Base-by-base conservation (phyloP, 768 basidiomycete genomes). In the Boletus sp. region DNA sequence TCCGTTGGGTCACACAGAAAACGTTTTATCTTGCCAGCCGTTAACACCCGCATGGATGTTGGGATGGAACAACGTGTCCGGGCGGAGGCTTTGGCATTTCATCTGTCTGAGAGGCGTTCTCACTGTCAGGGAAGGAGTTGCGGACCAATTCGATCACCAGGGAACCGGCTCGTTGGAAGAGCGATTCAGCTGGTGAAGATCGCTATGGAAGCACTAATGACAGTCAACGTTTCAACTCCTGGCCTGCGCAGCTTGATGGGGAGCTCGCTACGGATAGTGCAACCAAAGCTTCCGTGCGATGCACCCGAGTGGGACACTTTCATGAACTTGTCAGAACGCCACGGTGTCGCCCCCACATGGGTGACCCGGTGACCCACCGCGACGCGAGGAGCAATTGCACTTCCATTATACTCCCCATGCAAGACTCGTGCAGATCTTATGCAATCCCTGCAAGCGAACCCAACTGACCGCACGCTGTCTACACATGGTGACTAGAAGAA, bases 371-470 rank as follows among this genome's bases (percentile, higher is more conserved):
- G 49, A 57, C 47, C 51, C 60, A 54, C 57, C 41, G 11, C 34
- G 29, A 38, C 30, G 32, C 35, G 42, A 59, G 39, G 44, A 25
- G 34, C 42, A 39, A 45, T 35, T 50, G 51, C 7, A 35, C 55
- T 57, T 60, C 64, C 64, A 64, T 64, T 60, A 38, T 53, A 47
- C 29, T 58, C 56, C 54, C 59, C 62, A 67, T 59, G 54, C 44
- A 45, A 57, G 33, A 46, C 40, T 23, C 44, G 33, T 39, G 51
- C 27, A 54, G 39, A 47, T 55, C 60, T 25, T 49, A 33, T 55
- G 43, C 55, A 49, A 51, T 54, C 40, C 50, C 35, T 49, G 32
- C 51, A 57, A 54, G 58, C 58, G 45, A 57, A 53, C 49, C 35
- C 30, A 51, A 43, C 41, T 53, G 47, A 49, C 50, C 49, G 29